Evolutionary conservation across 805 yeast species (phyloP), one percentile per base, ranked within the genome.

Genomic region (Saturnispora sanitii): DNA sequence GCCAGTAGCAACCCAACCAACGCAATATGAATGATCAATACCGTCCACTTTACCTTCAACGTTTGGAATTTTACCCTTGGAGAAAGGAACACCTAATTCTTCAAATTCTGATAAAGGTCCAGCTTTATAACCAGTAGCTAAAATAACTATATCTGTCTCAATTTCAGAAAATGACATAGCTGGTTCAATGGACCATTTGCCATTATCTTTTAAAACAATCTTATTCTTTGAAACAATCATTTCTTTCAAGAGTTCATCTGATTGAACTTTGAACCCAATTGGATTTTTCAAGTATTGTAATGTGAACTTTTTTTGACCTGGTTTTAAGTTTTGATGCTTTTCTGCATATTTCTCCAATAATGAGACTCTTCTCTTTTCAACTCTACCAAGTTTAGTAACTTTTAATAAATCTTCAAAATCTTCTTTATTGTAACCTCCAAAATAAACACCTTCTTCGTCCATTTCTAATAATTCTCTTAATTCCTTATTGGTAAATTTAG

Each of bases 401-500:
- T 50, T 49, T 12, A 60, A 38, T 12, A 64, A 54, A n/a, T 59
- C 57, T 12, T 51, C 49, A 3, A 64, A 46, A 17, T 58, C 49
- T n/a, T 63, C 61, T 1, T 66, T 65, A 7, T 71, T 69, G 35
- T 65, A 54, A 3, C 77, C 77, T 9, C 58, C 55, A 42, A 81
- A 73, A 11, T 56, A 60, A 15, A 67, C 66, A 0, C 77, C 77
- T 30, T 64, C 62, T 23, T 65, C 50, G 4, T 62, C 60, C 41
- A 86, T 58, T 40, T 78, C 82, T 54, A 88, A 64, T 28, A 90
- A 62, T 55, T 92, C 97, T 54, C 96, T 70, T 19, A 90, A 69
- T 58, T 92, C 98, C 56, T 87, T 90, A 49, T 84, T 90, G 3
- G 96, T 82, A 57, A 88, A 92, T 20, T 95, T 92, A 33, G 92